Conservation (phyloP, 2,329 filamentous ascomycete species). For the Colletotrichum chrysophilum region DNA sequence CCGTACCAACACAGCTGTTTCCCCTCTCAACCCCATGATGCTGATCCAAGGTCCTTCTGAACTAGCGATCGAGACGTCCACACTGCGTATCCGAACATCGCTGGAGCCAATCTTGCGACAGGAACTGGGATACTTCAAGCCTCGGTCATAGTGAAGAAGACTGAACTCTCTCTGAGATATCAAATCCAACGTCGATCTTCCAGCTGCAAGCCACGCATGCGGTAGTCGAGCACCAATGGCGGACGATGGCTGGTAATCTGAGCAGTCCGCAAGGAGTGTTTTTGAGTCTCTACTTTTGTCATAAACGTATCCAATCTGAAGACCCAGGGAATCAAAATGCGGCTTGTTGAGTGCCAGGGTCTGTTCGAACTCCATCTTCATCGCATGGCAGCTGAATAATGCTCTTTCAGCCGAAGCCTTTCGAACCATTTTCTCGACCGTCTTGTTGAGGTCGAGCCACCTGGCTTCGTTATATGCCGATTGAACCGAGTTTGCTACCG, state of each 20-base stretch:
- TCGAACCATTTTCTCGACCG: neutral
- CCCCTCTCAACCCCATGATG: neutral
- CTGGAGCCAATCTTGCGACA: neutral
- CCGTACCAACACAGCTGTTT: neutral
- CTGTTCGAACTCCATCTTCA: neutral
- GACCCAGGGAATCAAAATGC: neutral
- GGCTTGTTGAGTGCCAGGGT: neutral
- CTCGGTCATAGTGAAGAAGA: neutral
- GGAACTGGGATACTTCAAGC: neutral
- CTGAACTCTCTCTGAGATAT: neutral
- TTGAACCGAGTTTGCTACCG: neutral
- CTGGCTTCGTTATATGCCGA: neutral
- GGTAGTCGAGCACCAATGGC: neutral
- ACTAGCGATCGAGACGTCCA: neutral
- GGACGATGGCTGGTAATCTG: neutral
- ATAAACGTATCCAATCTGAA: neutral
- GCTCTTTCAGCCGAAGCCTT: neutral
- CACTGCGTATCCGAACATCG: neutral
- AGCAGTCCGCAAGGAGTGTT: neutral
- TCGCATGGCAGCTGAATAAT: neutral
- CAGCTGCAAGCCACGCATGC: neutral
- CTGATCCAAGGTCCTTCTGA: neutral
- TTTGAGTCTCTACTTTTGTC: neutral
- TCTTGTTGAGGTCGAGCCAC: neutral
- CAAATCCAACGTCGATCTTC: neutral